Conservation (phyloP, 805 yeast species). For the Myxozyma mucilagina region DNA sequence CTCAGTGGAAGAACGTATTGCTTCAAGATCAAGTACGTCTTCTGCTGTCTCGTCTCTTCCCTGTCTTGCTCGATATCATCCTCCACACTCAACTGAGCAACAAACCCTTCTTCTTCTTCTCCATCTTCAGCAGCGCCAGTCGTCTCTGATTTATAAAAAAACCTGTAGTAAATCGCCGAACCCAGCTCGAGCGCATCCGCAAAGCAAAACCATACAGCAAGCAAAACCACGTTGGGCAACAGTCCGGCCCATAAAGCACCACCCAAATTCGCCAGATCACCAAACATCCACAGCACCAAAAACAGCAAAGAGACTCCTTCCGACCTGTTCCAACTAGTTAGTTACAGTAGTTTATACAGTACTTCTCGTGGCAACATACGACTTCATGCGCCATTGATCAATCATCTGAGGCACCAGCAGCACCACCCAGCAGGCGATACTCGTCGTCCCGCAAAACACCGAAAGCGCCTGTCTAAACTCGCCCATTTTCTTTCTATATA, state of each 20-base stretch:
- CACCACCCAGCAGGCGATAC: slow-evolving; percentile 78
- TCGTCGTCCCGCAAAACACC: slow-evolving; percentile 58
- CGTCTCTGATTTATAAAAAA: neutral
- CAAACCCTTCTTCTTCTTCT: neutral
- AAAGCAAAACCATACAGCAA: slow-evolving; percentile 75
- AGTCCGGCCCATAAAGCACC: slow-evolving; percentile 73
- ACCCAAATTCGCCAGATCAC: slow-evolving; percentile 65
- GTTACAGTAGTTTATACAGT: too few species aligned
- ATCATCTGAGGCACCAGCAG: slow-evolving; percentile 72
- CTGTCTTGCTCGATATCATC: too few species aligned
- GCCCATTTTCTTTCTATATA: neutral
- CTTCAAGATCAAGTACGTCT: neutral
- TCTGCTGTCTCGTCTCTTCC: too few species aligned
- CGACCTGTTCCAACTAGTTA: slow-evolving; percentile 44
- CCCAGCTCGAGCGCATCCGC: slow-evolving; percentile 62
- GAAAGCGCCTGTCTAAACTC: slow-evolving; percentile 16
- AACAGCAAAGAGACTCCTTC: slow-evolving; percentile 75
- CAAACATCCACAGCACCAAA: slow-evolving; percentile 66
- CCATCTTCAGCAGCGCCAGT: neutral
- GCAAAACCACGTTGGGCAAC: slow-evolving; percentile 65
- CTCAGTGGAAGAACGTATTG: slow-evolving; percentile 55
- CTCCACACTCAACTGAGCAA: too few species aligned
- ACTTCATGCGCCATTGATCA: slow-evolving; percentile 74
- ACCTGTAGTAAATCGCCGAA: slow-evolving; percentile 59
- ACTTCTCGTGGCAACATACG: slow-evolving; percentile 27